These are phyloP conservation scores for Coleophoma crateriformis DNA, from an alignment of 2,329 filamentous ascomycete genomes.

Conservation along the genomic window DNA sequence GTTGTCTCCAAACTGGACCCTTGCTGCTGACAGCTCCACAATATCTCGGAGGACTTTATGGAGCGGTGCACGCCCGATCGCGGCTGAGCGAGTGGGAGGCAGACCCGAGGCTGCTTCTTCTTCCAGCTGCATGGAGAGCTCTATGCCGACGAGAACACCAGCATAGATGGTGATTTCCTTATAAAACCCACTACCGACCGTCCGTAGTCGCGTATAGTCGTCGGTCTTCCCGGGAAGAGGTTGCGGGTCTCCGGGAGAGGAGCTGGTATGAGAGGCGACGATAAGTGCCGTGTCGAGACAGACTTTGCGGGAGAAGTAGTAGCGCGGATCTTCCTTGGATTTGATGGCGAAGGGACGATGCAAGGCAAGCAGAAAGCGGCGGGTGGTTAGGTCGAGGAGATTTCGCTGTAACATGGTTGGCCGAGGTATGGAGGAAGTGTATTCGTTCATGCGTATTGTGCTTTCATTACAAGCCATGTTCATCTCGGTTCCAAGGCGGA, in stretches of 20 bases:
- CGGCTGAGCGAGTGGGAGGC: neutral
- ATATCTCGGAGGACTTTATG: neutral
- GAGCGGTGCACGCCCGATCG: neutral
- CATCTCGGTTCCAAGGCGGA: conserved; percentile 32
- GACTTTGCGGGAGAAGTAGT: conserved; percentile 42
- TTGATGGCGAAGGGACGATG: conserved; percentile 42
- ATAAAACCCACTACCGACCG: neutral
- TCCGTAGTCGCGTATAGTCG: neutral
- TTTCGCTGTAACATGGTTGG: conserved; percentile 30
- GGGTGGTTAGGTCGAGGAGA: conserved; percentile 43
- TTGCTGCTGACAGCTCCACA: neutral
- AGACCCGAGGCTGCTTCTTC: neutral
- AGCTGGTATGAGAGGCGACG: conserved; percentile 10
- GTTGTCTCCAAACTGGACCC: neutral
- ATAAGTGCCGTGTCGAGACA: conserved; percentile 37
- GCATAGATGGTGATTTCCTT: neutral
- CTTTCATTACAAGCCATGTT: too few species aligned
- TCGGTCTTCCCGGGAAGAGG: neutral
- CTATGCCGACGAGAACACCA: neutral
- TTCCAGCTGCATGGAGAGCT: neutral
- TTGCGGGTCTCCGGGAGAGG: neutral
- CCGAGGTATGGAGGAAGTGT: too few species aligned
- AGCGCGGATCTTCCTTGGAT: conserved; percentile 37
- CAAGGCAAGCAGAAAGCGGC: conserved; percentile 48
- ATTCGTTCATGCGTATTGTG: too few species aligned